phyloP scores from a whole-genome alignment of 1,284 basidiomycete species.

The Xerocomus cyaneibrunnescens region DNA sequence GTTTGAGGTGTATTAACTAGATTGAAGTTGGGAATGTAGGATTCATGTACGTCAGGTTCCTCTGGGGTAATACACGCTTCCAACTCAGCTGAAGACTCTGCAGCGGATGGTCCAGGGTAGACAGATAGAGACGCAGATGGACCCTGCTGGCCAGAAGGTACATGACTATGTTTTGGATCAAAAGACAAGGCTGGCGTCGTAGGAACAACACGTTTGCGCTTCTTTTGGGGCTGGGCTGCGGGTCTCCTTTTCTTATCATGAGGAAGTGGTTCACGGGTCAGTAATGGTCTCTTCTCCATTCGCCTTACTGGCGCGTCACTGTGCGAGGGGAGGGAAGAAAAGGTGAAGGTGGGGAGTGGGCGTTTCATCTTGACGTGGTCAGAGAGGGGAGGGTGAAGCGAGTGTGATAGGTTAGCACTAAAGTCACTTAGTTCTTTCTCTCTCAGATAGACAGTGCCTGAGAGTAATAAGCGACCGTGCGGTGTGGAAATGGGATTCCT shows the following conservation, averaged over 20 bases:
- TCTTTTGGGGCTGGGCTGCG: constrained; percentile 16
- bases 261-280: constrained; percentile 26
- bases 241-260: constrained; percentile 26
- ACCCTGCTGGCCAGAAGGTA: constrained; percentile 29
- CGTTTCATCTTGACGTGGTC: no score
- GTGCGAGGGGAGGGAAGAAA: no score
- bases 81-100: constrained; percentile 10
- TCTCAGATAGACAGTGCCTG: not conserved
- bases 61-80: no score
- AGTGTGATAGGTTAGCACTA: not conserved
- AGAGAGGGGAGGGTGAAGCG: no score
- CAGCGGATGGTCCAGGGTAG: constrained; percentile 8
- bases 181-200: constrained; percentile 21
- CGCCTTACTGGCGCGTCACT: no score
- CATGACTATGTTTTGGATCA: constrained; percentile 13
- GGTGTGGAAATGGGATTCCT: no score
- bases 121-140: constrained; percentile 6
- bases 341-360: no score
- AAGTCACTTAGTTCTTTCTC: not conserved
- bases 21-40: no score
- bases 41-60: no score
- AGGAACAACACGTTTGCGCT: constrained; percentile 26
- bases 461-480: not conserved
- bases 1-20: no score
- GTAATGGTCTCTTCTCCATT: no score